Evolutionary conservation across 208 protist species (phyloP).

Genomic region (Trichomonas tenax): DNA sequence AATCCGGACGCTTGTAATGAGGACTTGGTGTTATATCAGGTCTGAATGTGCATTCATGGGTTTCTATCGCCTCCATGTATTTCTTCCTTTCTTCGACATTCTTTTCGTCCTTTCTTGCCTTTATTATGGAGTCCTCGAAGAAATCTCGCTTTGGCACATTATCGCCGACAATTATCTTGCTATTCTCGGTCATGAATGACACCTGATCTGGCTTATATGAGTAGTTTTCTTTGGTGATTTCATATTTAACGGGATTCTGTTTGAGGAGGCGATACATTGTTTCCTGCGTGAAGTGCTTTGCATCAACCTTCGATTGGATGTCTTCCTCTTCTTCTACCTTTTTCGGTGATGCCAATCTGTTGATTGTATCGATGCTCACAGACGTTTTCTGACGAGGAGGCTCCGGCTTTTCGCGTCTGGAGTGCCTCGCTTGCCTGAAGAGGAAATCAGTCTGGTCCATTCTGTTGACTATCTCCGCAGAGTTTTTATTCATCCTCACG

Average conservation of each 20-base stretch:
- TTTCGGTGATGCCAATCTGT: not conserved
- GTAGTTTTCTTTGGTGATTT: not conserved
- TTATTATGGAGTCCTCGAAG: not conserved
- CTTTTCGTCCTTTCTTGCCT: not conserved
- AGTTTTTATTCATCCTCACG: not conserved
- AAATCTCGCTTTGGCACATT: not conserved
- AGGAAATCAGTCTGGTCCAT: not conserved
- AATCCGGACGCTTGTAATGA: conserved; percentile 55
- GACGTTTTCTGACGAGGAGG: not conserved
- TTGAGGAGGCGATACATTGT: not conserved
- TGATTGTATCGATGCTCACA: not conserved
- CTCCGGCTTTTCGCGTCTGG: not conserved
- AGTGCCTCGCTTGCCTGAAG: not conserved
- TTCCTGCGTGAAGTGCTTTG: not conserved
- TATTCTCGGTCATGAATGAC: not conserved
- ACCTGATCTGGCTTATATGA: not conserved
- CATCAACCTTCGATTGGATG: not conserved
- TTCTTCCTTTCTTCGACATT: not conserved
- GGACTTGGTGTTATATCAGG: conserved; percentile 42
- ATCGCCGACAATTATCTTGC: not conserved
- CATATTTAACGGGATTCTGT: not conserved
- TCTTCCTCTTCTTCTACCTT: not conserved
- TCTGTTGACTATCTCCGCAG: not conserved
- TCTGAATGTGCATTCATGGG: not conserved
- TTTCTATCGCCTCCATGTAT: not conserved